These are phyloP conservation scores for Glycyrrhiza uralensis DNA, from an alignment of 306 rosid genomes.

Conservation along the genomic window DNA sequence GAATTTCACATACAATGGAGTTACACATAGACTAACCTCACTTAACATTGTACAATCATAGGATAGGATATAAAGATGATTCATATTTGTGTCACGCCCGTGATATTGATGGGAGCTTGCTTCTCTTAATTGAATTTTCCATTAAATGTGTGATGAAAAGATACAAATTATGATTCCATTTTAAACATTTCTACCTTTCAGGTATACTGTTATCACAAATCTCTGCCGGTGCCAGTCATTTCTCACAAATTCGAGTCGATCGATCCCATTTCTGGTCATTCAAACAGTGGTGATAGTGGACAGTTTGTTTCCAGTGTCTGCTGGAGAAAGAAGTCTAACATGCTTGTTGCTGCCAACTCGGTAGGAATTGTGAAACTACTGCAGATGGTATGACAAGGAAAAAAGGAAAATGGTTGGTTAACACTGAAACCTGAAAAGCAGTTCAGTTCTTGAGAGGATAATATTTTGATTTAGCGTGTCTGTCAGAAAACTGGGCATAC, in stretches of 20 bases:
- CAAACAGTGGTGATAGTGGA: constrained; percentile 36
- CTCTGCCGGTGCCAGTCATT: constrained; percentile 60
- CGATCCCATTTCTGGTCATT: constrained; percentile 53
- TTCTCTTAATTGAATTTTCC: background rate
- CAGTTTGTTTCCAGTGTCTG: constrained; percentile 73
- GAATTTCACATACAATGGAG: background rate
- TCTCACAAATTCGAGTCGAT: constrained; percentile 50
- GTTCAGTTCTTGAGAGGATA: background rate
- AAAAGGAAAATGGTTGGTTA: background rate
- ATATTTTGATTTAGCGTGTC: background rate
- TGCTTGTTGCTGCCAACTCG: constrained; percentile 67
- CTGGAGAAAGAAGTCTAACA: constrained; percentile 64
- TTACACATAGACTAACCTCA: background rate
- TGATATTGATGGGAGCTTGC: background rate
- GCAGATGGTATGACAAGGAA: constrained; percentile 47
- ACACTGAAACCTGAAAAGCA: constrained; percentile 15
- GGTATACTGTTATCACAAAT: constrained; percentile 64
- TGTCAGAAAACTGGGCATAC: background rate
- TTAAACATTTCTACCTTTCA: constrained; percentile 32
- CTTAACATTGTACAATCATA: background rate
- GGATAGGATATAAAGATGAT: background rate
- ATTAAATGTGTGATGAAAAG: background rate
- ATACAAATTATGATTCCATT: constrained; percentile 14
- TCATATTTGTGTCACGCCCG: background rate
- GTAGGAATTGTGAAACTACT: constrained; percentile 59